Conservation (phyloP, 2,329 filamentous ascomycete species). For the Epichloe baconii region DNA sequence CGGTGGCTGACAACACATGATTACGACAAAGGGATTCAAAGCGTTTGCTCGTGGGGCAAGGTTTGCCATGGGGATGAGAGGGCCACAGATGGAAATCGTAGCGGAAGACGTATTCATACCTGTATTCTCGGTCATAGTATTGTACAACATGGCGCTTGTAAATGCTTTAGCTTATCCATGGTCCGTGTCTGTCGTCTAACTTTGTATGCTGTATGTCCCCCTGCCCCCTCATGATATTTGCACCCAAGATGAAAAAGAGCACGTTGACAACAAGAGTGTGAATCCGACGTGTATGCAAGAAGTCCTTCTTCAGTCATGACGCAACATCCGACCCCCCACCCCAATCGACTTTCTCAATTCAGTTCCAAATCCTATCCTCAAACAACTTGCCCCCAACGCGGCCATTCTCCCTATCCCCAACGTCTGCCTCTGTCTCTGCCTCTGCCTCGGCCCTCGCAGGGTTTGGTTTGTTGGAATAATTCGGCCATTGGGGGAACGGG, state of each 20-base stretch:
- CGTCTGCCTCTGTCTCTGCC: background rate
- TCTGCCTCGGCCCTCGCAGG: constrained; percentile 16
- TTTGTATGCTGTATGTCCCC: background rate
- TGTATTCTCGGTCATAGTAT: no score
- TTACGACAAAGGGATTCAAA: background rate
- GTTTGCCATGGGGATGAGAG: no score
- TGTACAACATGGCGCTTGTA: no score
- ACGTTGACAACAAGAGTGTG: background rate
- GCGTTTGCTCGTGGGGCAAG: background rate
- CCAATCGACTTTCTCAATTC: background rate
- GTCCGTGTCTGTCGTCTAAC: no score
- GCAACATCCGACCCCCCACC: background rate
- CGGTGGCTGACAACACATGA: background rate
- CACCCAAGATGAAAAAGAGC: no score
- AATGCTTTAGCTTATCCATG: no score
- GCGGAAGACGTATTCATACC: no score
- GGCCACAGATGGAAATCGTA: no score
- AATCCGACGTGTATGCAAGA: background rate
- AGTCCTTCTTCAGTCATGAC: background rate
- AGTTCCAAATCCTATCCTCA: background rate
- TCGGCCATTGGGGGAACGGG: background rate
- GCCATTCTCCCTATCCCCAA: constrained; percentile 2
- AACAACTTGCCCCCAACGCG: background rate
- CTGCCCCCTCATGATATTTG: background rate
- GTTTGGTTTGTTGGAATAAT: constrained; percentile 2